A percentile compares a stretch with the other conserved stretches of the same genome.
Conservation (phyloP, 2,329 filamentous ascomycete genomes). For the Cladophialophora psammophila region DNA sequence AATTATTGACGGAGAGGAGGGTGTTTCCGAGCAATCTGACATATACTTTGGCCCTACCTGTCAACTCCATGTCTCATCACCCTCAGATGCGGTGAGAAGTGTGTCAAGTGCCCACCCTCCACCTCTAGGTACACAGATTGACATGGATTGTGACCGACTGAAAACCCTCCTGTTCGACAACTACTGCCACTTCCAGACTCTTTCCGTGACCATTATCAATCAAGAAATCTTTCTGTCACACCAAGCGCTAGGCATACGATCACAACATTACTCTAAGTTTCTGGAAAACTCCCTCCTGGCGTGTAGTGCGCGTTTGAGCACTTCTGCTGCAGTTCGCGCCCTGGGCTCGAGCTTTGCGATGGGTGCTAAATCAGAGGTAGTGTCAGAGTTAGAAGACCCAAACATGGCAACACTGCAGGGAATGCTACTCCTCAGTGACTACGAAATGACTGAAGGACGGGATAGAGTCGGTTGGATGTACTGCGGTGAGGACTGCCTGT, state of each 20-base stretch:
- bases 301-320: constrained; percentile 6
- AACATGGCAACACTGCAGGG: constrained; percentile 14
- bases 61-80: constrained; percentile 6
- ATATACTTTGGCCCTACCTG: constrained; percentile 11
- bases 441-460: constrained; percentile 10
- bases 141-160: constrained; percentile 10
- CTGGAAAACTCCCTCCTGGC: constrained; percentile 17
- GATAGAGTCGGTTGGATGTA: constrained; percentile 17
- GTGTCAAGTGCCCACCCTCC: background rate
- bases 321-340: constrained; percentile 5
- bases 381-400: constrained; percentile 7
- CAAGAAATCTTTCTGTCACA: constrained; percentile 5
- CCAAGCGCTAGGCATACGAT: constrained; percentile 4
- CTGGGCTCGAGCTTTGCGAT: constrained; percentile 7
- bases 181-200: constrained; percentile 11
- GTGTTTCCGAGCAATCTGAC: background rate
- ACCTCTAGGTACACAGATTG: background rate
- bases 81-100: constrained; percentile 4
- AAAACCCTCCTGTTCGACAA: constrained; percentile 10
- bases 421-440: constrained; percentile 15
- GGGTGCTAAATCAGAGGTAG: constrained; percentile 13
- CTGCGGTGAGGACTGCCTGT: constrained; percentile 3
- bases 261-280: constrained; percentile 10
- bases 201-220: constrained; percentile 2
- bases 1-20: background rate